Percentiles rank a stretch among this genome's conserved stretches.
phyloP scores from a whole-genome alignment of 31 red algal genomes.

The Odonthalia washingtoniensis region DNA sequence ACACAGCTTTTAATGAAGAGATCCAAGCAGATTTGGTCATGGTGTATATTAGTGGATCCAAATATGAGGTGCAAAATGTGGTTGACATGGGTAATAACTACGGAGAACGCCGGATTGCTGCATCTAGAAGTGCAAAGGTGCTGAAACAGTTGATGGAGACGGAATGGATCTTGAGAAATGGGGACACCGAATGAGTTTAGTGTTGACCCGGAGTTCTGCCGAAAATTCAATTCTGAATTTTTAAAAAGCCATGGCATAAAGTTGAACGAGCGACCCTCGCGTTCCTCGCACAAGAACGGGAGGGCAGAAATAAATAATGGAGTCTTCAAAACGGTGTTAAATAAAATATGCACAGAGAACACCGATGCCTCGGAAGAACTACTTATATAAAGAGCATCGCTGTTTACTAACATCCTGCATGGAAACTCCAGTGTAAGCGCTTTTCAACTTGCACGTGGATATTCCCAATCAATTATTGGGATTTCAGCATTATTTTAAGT shows the following conservation, averaged over 20 bases:
- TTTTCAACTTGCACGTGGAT: slow-evolving; percentile 38
- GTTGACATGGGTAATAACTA: background rate
- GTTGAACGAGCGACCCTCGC: background rate
- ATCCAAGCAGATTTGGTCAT: too few species aligned
- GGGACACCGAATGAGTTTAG: too few species aligned
- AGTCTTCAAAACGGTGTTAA: slow-evolving; percentile 18
- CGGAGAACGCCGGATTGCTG: background rate
- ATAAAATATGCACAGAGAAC: background rate
- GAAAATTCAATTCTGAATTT: background rate
- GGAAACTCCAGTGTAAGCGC: slow-evolving; percentile 8
- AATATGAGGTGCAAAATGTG: slow-evolving; percentile 21
- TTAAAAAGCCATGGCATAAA: background rate
- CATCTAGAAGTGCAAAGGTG: background rate
- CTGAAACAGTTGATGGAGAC: background rate
- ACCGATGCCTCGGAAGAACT: background rate
- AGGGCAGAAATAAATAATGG: slow-evolving; percentile 23
- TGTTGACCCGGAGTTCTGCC: background rate
- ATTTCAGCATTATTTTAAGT: background rate
- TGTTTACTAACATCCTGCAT: slow-evolving; percentile 19
- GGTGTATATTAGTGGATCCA: too few species aligned
- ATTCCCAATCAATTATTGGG: slow-evolving; percentile 7
- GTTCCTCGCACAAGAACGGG: slow-evolving; percentile 18
- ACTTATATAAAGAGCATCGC: slow-evolving; percentile 5
- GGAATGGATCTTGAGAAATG: background rate
- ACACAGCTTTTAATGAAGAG: too few species aligned